Conservation (phyloP, 164 flowering plant species). For the Aristolochia fimbriata region DNA sequence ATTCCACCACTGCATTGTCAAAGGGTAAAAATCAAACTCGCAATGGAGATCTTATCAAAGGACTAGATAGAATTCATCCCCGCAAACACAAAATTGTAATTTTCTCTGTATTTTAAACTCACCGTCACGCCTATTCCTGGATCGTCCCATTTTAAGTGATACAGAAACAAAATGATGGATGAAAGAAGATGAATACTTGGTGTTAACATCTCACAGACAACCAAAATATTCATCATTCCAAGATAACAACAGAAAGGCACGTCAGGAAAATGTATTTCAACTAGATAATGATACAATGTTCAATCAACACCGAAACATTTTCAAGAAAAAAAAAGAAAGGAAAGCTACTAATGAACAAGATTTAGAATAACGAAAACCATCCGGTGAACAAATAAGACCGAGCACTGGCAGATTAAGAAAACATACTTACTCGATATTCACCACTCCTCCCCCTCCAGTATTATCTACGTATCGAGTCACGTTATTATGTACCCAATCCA, state of each 20-base stretch:
- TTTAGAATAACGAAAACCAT: not conserved
- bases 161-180: too few species aligned
- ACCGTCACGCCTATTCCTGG: too few species aligned
- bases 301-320: not conserved
- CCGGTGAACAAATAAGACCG: not conserved
- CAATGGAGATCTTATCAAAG: too few species aligned
- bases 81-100: too few species aligned
- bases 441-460: constrained; percentile 18
- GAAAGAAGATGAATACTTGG: too few species aligned
- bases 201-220: not conserved
- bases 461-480: constrained; percentile 53
- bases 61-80: too few species aligned
- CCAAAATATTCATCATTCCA: not conserved
- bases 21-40: too few species aligned
- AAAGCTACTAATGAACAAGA: not conserved
- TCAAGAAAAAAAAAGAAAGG: too few species aligned
- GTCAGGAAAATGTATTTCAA: too few species aligned
- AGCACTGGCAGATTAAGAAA: not conserved
- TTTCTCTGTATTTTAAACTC: too few species aligned
- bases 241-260: not conserved
- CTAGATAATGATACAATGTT: not conserved
- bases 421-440: constrained; percentile 46
- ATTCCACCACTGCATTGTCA: too few species aligned
- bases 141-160: too few species aligned
- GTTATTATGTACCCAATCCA: constrained; percentile 84